Conservation (phyloP, 2,329 filamentous ascomycete species). For the Aspergillus nomiae region DNA sequence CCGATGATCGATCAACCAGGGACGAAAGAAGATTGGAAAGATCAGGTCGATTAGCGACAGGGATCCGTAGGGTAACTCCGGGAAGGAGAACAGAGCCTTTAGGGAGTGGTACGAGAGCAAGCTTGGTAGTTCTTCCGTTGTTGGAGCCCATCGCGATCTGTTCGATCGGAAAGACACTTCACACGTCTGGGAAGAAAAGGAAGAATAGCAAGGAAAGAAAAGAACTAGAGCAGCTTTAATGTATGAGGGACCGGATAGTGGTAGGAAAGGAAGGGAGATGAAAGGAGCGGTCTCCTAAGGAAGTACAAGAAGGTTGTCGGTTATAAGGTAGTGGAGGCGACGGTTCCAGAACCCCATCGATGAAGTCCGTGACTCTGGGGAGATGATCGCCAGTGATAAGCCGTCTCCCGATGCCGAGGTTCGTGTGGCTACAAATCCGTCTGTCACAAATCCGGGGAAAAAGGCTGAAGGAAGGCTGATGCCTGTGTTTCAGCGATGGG, state of each 20-base stretch:
- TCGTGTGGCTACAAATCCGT: conserved; percentile 28
- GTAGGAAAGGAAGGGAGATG: background rate
- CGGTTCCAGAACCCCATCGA: conserved; percentile 37
- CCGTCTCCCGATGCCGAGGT: conserved; percentile 39
- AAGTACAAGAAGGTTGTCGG: conserved; percentile 6
- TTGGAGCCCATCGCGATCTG: conserved; percentile 37
- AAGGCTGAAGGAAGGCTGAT: background rate
- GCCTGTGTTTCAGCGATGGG: background rate
- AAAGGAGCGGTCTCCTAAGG: background rate
- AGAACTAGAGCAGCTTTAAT: background rate
- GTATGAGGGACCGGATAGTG: background rate
- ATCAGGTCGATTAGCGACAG: conserved; percentile 80
- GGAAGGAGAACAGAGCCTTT: conserved; percentile 81
- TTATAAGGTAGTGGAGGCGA: conserved; percentile 18
- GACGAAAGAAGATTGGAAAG: conserved; percentile 84
- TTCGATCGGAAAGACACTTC: conserved; percentile 6
- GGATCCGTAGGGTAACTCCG: conserved; percentile 80
- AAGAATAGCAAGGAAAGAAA: conserved; percentile 6
- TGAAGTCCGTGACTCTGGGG: conserved; percentile 31
- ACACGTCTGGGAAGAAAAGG: background rate
- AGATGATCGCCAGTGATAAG: conserved; percentile 33
- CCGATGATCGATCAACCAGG: conserved; percentile 75
- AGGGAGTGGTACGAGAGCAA: conserved; percentile 82
- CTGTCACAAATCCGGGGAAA: conserved; percentile 16
- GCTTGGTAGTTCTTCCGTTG: conserved; percentile 41